Percentiles rank a stretch among this genome's conserved stretches.
Evolutionary conservation across 192 early-diverging fungal genomes (phyloP).

Genomic region (Coemansia sp.): DNA sequence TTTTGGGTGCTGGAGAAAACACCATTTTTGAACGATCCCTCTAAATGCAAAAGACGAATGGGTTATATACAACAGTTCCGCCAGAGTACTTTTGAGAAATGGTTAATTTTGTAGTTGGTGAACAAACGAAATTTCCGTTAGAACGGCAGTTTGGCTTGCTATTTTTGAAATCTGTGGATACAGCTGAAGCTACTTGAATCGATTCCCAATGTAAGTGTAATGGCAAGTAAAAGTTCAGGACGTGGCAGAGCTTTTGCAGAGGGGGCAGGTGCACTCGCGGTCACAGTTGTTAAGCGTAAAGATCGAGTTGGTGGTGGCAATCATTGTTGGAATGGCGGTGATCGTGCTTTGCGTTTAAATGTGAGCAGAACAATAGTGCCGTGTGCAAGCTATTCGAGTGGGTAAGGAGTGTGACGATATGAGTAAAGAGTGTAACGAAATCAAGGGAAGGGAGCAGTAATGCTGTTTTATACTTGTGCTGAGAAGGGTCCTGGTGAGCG

Average conservation of each 20-base stretch:
- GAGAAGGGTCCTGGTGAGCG: not conserved
- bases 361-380: not conserved
- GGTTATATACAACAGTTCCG: not conserved
- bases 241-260: conserved; percentile 9
- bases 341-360: not conserved
- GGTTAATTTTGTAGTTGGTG: too few species aligned
- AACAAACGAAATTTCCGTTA: too few species aligned
- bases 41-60: not conserved
- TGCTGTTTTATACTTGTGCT: not conserved
- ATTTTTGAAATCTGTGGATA: not conserved
- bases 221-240: too few species aligned
- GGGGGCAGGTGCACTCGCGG: conserved; percentile 13
- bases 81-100: not conserved
- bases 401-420: not conserved
- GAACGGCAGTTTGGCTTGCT: too few species aligned
- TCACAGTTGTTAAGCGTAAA: not conserved
- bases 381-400: not conserved
- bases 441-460: not conserved
- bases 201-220: not conserved
- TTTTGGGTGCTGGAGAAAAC: not conserved
- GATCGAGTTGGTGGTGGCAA: not conserved
- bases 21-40: not conserved
- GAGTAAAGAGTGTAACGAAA: not conserved
- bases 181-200: not conserved
- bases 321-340: not conserved